phyloP scores from a whole-genome alignment of 225 moss, liverwort and hornwort genomes.

The Straminergon stramineum region DNA sequence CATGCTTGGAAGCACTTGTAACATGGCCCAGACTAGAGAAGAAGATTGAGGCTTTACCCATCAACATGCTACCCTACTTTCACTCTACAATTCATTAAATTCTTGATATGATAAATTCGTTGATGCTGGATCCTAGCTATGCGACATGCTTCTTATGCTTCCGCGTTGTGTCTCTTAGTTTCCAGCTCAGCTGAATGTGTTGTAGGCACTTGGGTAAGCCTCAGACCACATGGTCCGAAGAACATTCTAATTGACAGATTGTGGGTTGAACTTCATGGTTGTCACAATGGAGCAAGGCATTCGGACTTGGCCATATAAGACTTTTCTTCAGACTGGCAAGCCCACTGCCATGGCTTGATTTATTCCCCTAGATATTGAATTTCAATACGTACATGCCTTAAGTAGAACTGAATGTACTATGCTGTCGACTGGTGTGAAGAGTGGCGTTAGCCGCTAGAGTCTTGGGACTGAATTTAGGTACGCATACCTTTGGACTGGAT shows the following conservation, averaged over 20 bases:
- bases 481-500: neutral
- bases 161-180: neutral
- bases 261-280: neutral
- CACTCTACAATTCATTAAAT: neutral
- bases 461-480: neutral
- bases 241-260: neutral
- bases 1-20: neutral
- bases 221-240: too few species aligned
- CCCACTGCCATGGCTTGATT: neutral
- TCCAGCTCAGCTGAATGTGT: neutral
- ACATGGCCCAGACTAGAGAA: neutral
- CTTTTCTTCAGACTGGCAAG: too few species aligned
- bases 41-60: neutral
- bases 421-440: neutral
- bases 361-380: neutral
- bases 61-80: neutral
- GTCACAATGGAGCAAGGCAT: neutral
- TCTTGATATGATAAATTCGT: neutral
- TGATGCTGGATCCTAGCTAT: neutral
- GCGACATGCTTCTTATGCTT: neutral
- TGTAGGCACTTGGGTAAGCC: neutral
- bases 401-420: neutral
- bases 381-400: neutral
- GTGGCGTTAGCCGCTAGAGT: neutral
- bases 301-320: neutral